These are phyloP conservation scores for Verbena officinalis DNA, from an alignment of 257 asterid genomes.

Conservation along the genomic window DNA sequence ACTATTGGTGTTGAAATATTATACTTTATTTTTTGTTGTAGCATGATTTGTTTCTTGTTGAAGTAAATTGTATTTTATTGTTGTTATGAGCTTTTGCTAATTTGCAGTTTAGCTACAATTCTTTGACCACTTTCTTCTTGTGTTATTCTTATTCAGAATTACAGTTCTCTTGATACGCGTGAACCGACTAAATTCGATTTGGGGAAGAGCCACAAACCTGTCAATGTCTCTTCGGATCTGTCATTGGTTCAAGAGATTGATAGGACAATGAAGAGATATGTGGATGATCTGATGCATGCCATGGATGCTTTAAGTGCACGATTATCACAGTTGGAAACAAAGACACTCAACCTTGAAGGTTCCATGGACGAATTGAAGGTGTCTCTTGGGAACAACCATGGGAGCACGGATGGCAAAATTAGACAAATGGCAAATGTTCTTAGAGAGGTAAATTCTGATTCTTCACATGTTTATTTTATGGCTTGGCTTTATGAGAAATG, in stretches of 20 bases:
- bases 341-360: conserved; percentile 52
- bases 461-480: conserved; percentile 1
- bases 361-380: conserved; percentile 62
- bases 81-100: not conserved
- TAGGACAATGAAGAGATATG: conserved; percentile 55
- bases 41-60: not conserved
- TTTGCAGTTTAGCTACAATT: conserved; percentile 3
- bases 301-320: conserved; percentile 61
- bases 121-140: not conserved
- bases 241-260: conserved; percentile 59
- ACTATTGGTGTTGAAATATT: not conserved
- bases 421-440: conserved; percentile 60
- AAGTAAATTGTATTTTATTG: not conserved
- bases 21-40: not conserved
- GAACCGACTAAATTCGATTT: conserved; percentile 49
- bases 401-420: conserved; percentile 55
- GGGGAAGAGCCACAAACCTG: conserved; percentile 45
- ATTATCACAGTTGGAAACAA: conserved; percentile 61
- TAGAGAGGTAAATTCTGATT: conserved; percentile 46
- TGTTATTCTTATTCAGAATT: conserved; percentile 38
- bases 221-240: conserved; percentile 39
- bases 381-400: conserved; percentile 51
- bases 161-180: conserved; percentile 41
- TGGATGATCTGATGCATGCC: conserved; percentile 55
- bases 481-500: too few species aligned